These are phyloP conservation scores for Chaetothyriales sp. DNA, from an alignment of 2,329 filamentous ascomycete genomes.

Conservation along the genomic window DNA sequence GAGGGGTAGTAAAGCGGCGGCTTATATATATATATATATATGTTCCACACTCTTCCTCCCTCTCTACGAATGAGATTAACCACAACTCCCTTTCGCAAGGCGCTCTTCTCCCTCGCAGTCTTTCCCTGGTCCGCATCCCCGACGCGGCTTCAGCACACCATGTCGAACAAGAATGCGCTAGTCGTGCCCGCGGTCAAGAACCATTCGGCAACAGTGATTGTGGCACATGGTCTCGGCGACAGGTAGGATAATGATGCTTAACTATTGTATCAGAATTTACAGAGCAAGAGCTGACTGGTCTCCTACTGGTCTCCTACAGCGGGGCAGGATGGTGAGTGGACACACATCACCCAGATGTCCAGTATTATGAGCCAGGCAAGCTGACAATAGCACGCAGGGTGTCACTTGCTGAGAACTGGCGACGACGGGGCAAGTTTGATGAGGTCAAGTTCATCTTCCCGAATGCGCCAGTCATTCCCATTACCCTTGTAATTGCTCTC, in stretches of 20 bases:
- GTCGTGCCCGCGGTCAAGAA: constrained; percentile 63
- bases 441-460: constrained; percentile 92
- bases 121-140: neutral
- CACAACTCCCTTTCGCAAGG: neutral
- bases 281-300: constrained; percentile 7
- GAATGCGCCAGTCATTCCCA: constrained; percentile 72
- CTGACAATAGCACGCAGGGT: constrained; percentile 33
- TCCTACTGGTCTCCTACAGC: constrained; percentile 21
- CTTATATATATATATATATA: too few species aligned
- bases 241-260: constrained; percentile 39
- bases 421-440: constrained; percentile 60
- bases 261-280: neutral
- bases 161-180: constrained; percentile 31
- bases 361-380: neutral
- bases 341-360: neutral
- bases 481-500: constrained; percentile 51
- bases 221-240: constrained; percentile 84
- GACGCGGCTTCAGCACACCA: neutral
- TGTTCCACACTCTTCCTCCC: neutral
- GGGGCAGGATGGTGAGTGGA: constrained; percentile 32
- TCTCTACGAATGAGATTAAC: neutral
- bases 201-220: constrained; percentile 90
- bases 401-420: constrained; percentile 74
- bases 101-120: neutral
- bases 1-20: too few species aligned